A percentile compares a stretch with the other conserved stretches of the same genome.
These are phyloP conservation scores for Chenopodium album DNA, from an alignment of 148 eudicot species.

Conservation along the genomic window DNA sequence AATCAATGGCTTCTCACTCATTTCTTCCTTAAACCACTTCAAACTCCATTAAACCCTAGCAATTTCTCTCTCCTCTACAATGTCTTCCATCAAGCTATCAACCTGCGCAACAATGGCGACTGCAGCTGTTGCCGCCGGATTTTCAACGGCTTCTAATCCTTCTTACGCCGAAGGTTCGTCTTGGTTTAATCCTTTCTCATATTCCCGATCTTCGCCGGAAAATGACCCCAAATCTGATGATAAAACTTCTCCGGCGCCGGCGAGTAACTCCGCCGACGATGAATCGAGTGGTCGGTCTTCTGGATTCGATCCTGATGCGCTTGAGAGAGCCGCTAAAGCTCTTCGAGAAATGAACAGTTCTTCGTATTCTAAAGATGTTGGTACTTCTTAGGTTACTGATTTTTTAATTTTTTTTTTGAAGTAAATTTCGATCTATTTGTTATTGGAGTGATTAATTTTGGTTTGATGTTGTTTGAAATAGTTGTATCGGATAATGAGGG, in stretches of 20 bases:
- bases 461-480: constrained; percentile 23
- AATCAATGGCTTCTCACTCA: constrained; percentile 1
- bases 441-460: neutral
- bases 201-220: constrained; percentile 33
- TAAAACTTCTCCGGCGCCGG: constrained; percentile 17
- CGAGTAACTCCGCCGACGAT: constrained; percentile 32
- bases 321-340: constrained; percentile 82
- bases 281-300: constrained; percentile 38
- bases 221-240: constrained; percentile 14
- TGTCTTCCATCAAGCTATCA: constrained; percentile 51
- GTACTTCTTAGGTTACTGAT: neutral
- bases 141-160: constrained; percentile 33
- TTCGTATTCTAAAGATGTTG: constrained; percentile 60
- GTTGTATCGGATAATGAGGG: constrained; percentile 79
- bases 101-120: constrained; percentile 45
- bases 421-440: neutral
- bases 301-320: constrained; percentile 71
- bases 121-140: constrained; percentile 46
- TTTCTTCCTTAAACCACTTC: neutral
- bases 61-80: constrained; percentile 11
- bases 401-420: neutral
- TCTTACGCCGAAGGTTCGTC: constrained; percentile 57
- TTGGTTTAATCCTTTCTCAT: constrained; percentile 54
- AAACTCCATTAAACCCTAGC: neutral
- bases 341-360: constrained; percentile 70